Percentiles rank a stretch among this genome's conserved stretches.
Conservation (phyloP, 805 yeast genomes). For the Saccharomycopsis sp. region DNA sequence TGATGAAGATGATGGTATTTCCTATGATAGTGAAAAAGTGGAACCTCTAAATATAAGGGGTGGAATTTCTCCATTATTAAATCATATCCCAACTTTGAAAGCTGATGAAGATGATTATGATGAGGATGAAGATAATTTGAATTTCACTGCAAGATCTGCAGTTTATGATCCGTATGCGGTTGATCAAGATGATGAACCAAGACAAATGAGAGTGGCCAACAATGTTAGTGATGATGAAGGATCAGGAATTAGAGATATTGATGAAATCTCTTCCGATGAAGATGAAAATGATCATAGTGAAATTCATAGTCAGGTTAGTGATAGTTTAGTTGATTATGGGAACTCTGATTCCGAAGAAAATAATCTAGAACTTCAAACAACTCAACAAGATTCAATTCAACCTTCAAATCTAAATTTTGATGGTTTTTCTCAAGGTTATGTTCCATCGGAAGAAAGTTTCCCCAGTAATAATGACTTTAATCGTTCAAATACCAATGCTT, state of each 20-base stretch:
- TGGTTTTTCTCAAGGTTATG: too few species aligned
- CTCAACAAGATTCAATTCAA: not conserved
- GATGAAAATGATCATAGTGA: not conserved
- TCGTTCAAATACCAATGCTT: not conserved
- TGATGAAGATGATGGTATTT: not conserved
- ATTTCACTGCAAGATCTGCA: constrained; percentile 4
- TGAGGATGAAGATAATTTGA: constrained; percentile 4
- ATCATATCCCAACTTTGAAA: constrained; percentile 6
- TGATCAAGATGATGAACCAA: constrained; percentile 6
- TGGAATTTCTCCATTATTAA: not conserved
- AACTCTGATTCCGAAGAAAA: not conserved
- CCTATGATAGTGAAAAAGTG: not conserved
- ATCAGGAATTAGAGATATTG: too few species aligned
- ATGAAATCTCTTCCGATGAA: not conserved
- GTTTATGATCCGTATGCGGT: constrained; percentile 8
- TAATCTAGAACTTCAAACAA: not conserved
- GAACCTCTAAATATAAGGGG: too few species aligned
- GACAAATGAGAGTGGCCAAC: constrained; percentile 12
- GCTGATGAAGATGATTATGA: constrained; percentile 3
- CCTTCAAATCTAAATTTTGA: too few species aligned
- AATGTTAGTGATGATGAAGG: constrained; percentile 9
- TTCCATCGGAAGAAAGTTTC: too few species aligned
- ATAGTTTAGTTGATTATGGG: too few species aligned
- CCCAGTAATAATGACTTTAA: not conserved
- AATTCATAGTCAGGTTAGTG: not conserved